Conservation (phyloP, 495 filamentous ascomycete species). For the Podospora pseudocomata region DNA sequence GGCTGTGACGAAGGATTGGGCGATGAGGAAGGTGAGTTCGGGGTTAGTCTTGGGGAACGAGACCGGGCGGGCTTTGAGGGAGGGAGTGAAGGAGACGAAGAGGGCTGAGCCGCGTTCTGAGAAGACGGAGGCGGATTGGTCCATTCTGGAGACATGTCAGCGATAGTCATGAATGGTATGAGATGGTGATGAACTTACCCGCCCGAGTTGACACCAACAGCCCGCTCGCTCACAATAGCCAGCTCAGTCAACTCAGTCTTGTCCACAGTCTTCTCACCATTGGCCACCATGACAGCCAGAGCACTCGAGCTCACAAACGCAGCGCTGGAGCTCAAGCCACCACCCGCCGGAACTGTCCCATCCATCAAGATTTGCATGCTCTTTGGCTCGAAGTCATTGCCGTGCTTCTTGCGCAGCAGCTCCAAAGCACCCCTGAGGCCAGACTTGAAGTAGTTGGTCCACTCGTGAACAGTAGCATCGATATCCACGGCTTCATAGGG, state of each 20-base stretch:
- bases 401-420: slow-evolving; percentile 66
- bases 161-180: neutral
- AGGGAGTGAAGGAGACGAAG: slow-evolving; percentile 84
- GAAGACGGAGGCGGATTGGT: slow-evolving; percentile 96
- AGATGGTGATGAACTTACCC: slow-evolving; percentile 53
- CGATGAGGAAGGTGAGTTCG: slow-evolving; percentile 86
- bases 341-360: slow-evolving; percentile 86
- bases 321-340: slow-evolving; percentile 88
- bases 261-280: slow-evolving; percentile 72
- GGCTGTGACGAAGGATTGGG: slow-evolving; percentile 86
- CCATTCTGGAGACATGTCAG: slow-evolving; percentile 61
- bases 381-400: slow-evolving; percentile 56
- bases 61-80: slow-evolving; percentile 70
- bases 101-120: slow-evolving; percentile 78
- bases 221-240: slow-evolving; percentile 88
- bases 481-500: slow-evolving; percentile 67
- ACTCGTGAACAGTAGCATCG: slow-evolving; percentile 79
- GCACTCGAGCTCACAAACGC: slow-evolving; percentile 91
- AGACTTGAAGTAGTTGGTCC: slow-evolving; percentile 98
- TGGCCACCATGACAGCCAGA: slow-evolving; percentile 81
- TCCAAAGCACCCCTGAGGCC: slow-evolving; percentile 78
- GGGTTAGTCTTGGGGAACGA: slow-evolving; percentile 79
- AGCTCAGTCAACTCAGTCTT: slow-evolving; percentile 88
- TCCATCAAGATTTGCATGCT: slow-evolving; percentile 89
- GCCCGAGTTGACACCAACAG: slow-evolving; percentile 94